Evolutionary conservation across 495 filamentous ascomycete genomes (phyloP).

Genomic region (Aspergillus coremiiformis): DNA sequence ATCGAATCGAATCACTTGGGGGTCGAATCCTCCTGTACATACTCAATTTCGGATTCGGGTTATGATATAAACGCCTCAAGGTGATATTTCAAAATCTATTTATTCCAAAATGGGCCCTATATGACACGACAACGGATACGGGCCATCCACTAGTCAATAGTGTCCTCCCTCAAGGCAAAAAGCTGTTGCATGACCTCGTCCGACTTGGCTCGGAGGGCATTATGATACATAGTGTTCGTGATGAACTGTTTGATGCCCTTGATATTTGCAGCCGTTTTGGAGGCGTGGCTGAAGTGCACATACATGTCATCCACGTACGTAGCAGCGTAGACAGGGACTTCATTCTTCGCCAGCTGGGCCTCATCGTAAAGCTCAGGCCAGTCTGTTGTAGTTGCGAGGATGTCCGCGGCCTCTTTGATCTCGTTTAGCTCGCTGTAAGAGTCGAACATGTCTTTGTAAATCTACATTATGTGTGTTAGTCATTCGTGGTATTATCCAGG

Average conservation of each 20-base stretch:
- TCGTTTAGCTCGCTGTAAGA: slow-evolving; percentile 62
- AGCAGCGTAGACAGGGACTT: slow-evolving; percentile 82
- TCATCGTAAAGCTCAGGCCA: slow-evolving; percentile 78
- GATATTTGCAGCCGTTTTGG: slow-evolving; percentile 68
- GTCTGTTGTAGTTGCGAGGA: slow-evolving; percentile 54
- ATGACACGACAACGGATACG: neutral
- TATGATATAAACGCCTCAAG: neutral
- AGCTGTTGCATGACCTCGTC: slow-evolving; percentile 67
- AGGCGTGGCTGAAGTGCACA: slow-evolving; percentile 66
- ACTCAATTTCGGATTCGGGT: neutral
- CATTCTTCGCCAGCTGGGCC: slow-evolving; percentile 62
- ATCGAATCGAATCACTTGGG: neutral
- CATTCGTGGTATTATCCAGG: neutral
- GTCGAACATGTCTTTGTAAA: slow-evolving; percentile 75
- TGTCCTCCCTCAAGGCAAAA: slow-evolving; percentile 65
- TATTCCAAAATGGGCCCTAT: neutral
- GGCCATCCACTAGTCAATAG: slow-evolving; percentile 49
- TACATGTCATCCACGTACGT: slow-evolving; percentile 94
- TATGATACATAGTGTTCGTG: slow-evolving; percentile 82
- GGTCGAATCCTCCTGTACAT: neutral
- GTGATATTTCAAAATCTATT: neutral
- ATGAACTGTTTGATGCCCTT: slow-evolving; percentile 71
- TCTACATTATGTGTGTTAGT: slow-evolving; percentile 23
- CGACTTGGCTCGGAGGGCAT: slow-evolving; percentile 62
- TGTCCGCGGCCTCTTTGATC: slow-evolving; percentile 57